These are phyloP conservation scores for Arachnopeziza araneosa DNA, from an alignment of 2,329 filamentous ascomycete genomes.

Conservation along the genomic window DNA sequence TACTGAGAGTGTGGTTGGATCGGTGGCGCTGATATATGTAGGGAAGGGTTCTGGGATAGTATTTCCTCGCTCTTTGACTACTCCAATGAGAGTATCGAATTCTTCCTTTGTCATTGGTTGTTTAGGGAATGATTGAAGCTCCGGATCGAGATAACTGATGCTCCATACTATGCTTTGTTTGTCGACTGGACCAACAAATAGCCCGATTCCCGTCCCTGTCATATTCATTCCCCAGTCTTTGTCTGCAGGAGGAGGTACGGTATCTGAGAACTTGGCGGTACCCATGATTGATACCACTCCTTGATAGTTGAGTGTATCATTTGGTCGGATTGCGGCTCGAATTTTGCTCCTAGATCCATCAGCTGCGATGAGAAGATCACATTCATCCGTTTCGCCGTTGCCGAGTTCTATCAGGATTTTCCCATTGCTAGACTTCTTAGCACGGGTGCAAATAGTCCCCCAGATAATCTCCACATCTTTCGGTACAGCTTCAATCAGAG, in stretches of 20 bases:
- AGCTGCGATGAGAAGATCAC: conserved; percentile 41
- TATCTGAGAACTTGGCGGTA: conserved; percentile 32
- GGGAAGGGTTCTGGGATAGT: conserved; percentile 36
- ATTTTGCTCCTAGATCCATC: conserved; percentile 41
- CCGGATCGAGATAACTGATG: conserved; percentile 32
- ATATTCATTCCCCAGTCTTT: conserved; percentile 38
- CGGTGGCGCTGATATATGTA: conserved; percentile 36
- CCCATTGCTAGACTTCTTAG: conserved; percentile 13
- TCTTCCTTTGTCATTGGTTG: conserved; percentile 16
- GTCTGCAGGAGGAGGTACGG: conserved; percentile 31
- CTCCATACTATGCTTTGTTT: conserved; percentile 38
- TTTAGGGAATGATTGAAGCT: conserved; percentile 11
- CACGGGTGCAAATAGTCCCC: conserved; percentile 8
- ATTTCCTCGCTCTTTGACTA: conserved; percentile 31
- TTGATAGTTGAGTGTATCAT: conserved; percentile 35
- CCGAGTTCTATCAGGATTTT: conserved; percentile 20
- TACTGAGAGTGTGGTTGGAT: conserved; percentile 33
- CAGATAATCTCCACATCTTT: conserved; percentile 3
- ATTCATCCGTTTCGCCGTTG: conserved; percentile 25
- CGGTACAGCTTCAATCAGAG: conserved; percentile 29
- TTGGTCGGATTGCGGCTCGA: conserved; percentile 34
- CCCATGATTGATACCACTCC: conserved; percentile 37
- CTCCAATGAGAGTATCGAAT: conserved; percentile 28
- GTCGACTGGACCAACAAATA: conserved; percentile 42
- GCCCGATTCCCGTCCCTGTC: conserved; percentile 35